Conservation (phyloP, 228 moss, liverwort and hornwort species). For the Sphagnum fallax region DNA sequence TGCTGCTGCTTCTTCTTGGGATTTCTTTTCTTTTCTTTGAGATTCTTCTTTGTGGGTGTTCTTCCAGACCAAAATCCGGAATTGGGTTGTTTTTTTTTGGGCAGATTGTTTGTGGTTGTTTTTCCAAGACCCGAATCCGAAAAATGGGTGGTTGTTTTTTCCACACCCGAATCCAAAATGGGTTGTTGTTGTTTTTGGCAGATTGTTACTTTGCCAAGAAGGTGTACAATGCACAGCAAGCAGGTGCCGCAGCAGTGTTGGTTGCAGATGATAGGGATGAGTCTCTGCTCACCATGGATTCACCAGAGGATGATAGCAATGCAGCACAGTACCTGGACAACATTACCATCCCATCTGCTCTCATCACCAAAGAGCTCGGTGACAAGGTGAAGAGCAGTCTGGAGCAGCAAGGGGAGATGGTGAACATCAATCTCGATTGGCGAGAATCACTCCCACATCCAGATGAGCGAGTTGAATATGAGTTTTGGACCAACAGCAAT, state of each 20-base stretch:
- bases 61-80: background rate
- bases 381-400: constrained; percentile 51
- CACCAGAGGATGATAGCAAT: constrained; percentile 29
- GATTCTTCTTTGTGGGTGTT: background rate
- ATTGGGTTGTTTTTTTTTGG: background rate
- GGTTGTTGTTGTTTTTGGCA: constrained; percentile 17
- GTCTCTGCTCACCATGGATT: constrained; percentile 48
- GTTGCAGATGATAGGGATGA: constrained; percentile 56
- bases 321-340: constrained; percentile 33
- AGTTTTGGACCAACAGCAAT: constrained; percentile 86
- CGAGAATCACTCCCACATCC: constrained; percentile 60
- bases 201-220: constrained; percentile 88
- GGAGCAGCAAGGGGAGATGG: constrained; percentile 14
- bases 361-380: constrained; percentile 47
- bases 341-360: constrained; percentile 68
- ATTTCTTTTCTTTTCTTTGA: background rate
- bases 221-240: constrained; percentile 72
- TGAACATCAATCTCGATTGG: constrained; percentile 72
- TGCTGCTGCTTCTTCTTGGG: background rate
- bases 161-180: background rate
- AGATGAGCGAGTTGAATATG: constrained; percentile 55
- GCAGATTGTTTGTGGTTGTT: background rate
- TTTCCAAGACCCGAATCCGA: background rate
- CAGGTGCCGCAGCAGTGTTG: constrained; percentile 67
- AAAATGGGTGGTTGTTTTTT: background rate